Evolutionary conservation across 441 rosid genomes (phyloP), one percentile per base, ranked within the genome.

Genomic region (Erodium texanum): DNA sequence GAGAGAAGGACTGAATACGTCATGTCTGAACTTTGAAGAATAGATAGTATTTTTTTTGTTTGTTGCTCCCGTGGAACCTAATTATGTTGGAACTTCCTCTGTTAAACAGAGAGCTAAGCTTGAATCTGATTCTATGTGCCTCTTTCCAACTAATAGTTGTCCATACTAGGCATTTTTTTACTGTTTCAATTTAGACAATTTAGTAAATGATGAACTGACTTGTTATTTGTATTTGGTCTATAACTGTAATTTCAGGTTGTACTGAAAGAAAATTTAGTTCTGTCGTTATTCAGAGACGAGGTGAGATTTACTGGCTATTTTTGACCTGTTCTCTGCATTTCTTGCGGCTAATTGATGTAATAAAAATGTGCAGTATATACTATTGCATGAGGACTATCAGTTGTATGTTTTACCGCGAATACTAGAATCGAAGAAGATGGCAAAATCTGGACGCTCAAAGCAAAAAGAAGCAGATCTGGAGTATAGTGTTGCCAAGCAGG

Each of bases 401-500:
- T 79, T 88, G 73, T 87, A 89, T 84, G 98, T 95, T 71, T 81
- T 95, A 82, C 99, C 99, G 19, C 89, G 93, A 74, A 88, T 96
- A 75, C 79, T 88, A 73, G 98, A 96, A 74, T 96, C 97, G 20
- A 96, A 93, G 85, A 96, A 85, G 85, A 87, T 96, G 98, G 99
- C 98, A 68, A 96, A 93, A 81, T 84, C 98, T 74, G 99, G 99
- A 11, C 93, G 99, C 65, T 78, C 96, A 56, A 96, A 90, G 76
- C 96, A 87, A 78, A 96, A 89, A 77, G 99, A 96, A 83, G 96
- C 96, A 64, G 99, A 96, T 79, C 76, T 96, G 73, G 98, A 96
- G 75, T 96, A 96, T 81, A 93, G 96, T 75, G 96, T 96, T 79
- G 99, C 99, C 66, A 96, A 96, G 79, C 98, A 96, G 83, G 99